Evolutionary conservation across 2,329 filamentous ascomycete species (phyloP).

Genomic region (Fusarium sp.): DNA sequence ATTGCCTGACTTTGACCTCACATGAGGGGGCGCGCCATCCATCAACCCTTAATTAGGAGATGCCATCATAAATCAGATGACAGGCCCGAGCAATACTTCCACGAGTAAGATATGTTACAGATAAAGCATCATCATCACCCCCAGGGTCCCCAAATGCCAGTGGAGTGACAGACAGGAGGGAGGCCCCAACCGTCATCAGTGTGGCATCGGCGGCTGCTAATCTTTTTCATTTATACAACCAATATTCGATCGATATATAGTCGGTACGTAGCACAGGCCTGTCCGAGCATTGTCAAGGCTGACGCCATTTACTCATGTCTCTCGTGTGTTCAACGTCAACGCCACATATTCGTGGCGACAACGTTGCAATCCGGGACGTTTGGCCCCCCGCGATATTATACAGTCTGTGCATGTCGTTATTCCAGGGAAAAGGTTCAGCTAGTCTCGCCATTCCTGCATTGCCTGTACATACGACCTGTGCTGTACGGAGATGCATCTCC

Average conservation of each 20-base stretch:
- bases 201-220: constrained; percentile 12
- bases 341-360: constrained; percentile 25
- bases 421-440: neutral
- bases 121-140: constrained; percentile 10
- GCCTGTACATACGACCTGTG: neutral
- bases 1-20: neutral
- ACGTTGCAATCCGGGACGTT: neutral
- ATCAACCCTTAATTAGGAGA: neutral
- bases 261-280: neutral
- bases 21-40: neutral
- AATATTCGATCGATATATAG: neutral
- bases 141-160: neutral
- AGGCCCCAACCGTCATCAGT: constrained; percentile 4
- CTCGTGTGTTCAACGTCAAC: constrained; percentile 5
- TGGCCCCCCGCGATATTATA: neutral
- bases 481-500: neutral
- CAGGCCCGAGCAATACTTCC: constrained; percentile 3
- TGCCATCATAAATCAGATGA: constrained; percentile 1
- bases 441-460: neutral
- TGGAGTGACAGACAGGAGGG: constrained; percentile 9
- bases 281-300: neutral
- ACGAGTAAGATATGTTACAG: constrained; percentile 25
- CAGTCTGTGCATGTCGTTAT: neutral
- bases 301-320: neutral
- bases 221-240: neutral